Evolutionary conservation across 208 protist genomes (phyloP), one percentile per base, ranked within the genome.

Genomic region (Crithidia expoeki): DNA sequence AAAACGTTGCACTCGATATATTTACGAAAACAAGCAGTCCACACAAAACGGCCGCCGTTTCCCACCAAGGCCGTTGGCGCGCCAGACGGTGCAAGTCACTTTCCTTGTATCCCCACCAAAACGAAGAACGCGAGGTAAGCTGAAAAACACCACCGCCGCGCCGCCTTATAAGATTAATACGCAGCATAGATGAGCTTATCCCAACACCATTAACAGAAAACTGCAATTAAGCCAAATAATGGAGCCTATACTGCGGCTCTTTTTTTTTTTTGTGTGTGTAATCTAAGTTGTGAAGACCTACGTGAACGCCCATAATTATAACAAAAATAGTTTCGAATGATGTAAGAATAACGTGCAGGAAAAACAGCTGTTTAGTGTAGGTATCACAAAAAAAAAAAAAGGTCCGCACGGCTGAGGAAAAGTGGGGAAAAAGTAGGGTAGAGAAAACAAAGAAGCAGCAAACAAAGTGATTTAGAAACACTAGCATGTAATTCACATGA

Each of bases 41-140:
- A 9, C 34, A 79, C 62, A 90, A 79, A 60, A 94, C 88, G 0
- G 84, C 86, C 5, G 81, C 76, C 28, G 80, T 92, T 57, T 93
- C 79, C 89, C 92, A 96, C 92, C 92, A 94, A n/a, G 88, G 92
- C 16, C 80, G 80, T 62, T 89, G 72, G n/a, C 89, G 78, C 14
- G 92, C 85, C 11, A 93, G 36, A 17, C 92, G 85, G 70, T 96
- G 89, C 19, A 89, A 66, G 17, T 86, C 84, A 23, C 36, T 59
- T 56, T 88, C 79, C 50, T 91, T 92, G 66, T 82, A 86, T 10
- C 80, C 77, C 84, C 84, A 90, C 81, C 67, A 86, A 12, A 93
- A 23, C 32, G 72, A 38, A 4, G 58, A 66, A 4, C 49, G 30
- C 12, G 49, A 23, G 12, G 80, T 83, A 27, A 34, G 46, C 33